Evolutionary conservation across 164 flowering plant species (phyloP), one percentile per base, ranked within the genome.

Genomic region (Tinospora cordifolia): DNA sequence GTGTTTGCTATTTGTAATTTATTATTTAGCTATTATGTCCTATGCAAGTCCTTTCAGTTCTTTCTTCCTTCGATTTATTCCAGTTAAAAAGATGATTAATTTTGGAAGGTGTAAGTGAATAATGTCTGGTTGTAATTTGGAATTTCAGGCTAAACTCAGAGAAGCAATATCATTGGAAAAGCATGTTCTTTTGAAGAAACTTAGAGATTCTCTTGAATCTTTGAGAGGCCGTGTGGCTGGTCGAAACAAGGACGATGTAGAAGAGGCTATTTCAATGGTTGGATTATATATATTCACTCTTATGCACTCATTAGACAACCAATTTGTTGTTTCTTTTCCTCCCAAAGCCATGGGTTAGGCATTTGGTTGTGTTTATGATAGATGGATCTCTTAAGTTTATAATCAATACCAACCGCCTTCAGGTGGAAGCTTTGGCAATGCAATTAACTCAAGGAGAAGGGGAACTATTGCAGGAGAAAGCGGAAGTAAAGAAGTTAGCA

Each of bases 381-480:
- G 21, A 36, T 41, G 24, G 15, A n/a, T 60, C 49, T 62, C 27
- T 17, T 22, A 19, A 54, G n/a, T n/a, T 54, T 54, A 30, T 54
- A 54, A 24, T 54, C 24, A 54, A 22, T 73, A 14, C 57, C 67
- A 27, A 25, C 19, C 72, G 65, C 66, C 59, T 78, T 47, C 68
- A 95, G 99, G 98, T 95, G 70, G 98, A 92, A 82, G 92, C 96
- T 76, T 84, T 95, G 78, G 99, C 97, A 39, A 88, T 89, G 73
- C 97, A 95, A 77, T 76, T 95, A 74, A 93, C 90, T 73, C 90
- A 88, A 76, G 85, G 97, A 75, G 99, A 95, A 86, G 98, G 99
- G 74, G 99, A 95, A 77, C 76, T 95, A 59, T 84, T 95, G 69
- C 96, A 92, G 70, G 98, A 92, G 74, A 95, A 90, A 80, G 76